Evolutionary conservation across 257 asterid species (phyloP), one percentile per base, ranked within the genome.

Genomic region (Scutellaria minor): DNA sequence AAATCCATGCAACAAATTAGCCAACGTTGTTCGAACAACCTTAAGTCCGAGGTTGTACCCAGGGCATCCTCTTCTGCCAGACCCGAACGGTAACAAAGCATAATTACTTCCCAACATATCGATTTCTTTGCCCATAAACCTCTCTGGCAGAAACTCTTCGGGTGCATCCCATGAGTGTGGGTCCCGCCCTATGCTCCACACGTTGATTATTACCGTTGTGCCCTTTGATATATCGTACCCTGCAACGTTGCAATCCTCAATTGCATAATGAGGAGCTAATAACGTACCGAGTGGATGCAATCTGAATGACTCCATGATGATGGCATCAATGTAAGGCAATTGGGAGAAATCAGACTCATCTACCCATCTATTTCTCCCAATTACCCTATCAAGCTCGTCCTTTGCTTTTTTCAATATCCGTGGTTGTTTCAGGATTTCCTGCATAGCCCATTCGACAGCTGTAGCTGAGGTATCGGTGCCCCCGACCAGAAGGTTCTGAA

Each of bases 1-100:
- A 27, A 84, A 79, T 24, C 84, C 85, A 61, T 81, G 84, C 37
- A 84, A 6, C 69, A 81, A 70, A 73, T 84, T 84, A 31, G 86
- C 79, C 42, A 76, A 54, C n/a, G 75, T 75, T 35, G 83, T 66
- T 6, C 78, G 82, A 47, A 84, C 80, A 5, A 63, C 27, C 72
- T 72, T 72, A 11, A 78, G 72, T 45, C 77, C 81, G 9, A 82
- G 75, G 60, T 65, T 65, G 52, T 63, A 64, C 1, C 77, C 81
- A 0, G 79, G 83, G 41, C 82, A 78, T 15, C 77, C 50, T 55
- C 83, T 37, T 42, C 81, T 42, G 0, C 85, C 85, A n/a, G 85
- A 75, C 0, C 83, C 81, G 27, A 81, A 82, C 1, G 85, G 81
- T 60, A 78, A 45, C 6, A 82, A 9, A 0, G 80, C 45, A 20